Conservation (phyloP, 192 early-diverging fungal species). For the Funneliformis geosporum region DNA sequence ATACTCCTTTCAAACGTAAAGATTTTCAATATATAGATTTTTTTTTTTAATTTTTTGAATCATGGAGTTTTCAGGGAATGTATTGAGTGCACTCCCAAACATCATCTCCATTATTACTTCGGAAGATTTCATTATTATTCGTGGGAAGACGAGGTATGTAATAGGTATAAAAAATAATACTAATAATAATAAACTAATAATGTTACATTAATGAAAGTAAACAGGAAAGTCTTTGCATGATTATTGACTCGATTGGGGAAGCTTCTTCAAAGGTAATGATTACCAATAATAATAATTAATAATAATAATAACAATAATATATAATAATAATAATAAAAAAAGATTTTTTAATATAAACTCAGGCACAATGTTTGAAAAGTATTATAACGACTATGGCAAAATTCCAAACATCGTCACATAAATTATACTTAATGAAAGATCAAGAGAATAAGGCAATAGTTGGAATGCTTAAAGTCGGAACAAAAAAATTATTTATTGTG, state of each 20-base stretch:
- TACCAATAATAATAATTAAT: background rate
- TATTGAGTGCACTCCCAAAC: background rate
- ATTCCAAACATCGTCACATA: slow-evolving; percentile 41
- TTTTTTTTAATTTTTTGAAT: background rate
- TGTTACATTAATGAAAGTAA: background rate
- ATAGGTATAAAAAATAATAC: no score
- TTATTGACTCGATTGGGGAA: slow-evolving; percentile 44
- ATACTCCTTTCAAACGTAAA: no score
- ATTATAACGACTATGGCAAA: slow-evolving; percentile 38
- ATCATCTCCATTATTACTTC: background rate
- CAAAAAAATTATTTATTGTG: slow-evolving; percentile 45
- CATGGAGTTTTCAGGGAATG: slow-evolving; percentile 6
- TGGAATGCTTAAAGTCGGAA: slow-evolving; percentile 48
- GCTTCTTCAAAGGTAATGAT: slow-evolving; percentile 42
- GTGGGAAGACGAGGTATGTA: background rate
- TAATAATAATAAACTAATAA: background rate
- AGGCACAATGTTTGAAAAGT: slow-evolving; percentile 44
- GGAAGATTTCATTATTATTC: background rate
- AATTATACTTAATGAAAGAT: slow-evolving; percentile 41
- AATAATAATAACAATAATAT: no score
- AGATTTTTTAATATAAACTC: background rate
- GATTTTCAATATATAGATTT: no score
- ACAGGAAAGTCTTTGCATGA: slow-evolving; percentile 39
- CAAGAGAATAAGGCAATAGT: slow-evolving; percentile 40
- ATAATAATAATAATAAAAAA: background rate